Conservation (phyloP, 2,329 filamentous ascomycete genomes). For the Stagonosporopsis rhizophila region DNA sequence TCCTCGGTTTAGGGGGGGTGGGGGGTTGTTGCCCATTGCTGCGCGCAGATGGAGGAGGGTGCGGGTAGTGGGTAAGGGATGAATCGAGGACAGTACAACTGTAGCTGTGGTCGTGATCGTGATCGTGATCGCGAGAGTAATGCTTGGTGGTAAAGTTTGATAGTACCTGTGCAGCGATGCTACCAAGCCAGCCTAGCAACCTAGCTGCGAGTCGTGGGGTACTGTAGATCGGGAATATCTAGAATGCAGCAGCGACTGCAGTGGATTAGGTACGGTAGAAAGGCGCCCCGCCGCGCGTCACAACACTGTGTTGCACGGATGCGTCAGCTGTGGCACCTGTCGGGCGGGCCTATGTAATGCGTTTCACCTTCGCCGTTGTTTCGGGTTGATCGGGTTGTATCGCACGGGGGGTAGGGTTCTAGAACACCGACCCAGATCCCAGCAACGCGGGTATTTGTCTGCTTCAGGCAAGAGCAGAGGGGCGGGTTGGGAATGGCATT, state of each 20-base stretch:
- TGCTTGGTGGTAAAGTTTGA: too few species aligned
- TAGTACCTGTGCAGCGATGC: too few species aligned
- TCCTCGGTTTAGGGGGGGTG: background rate
- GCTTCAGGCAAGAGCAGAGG: background rate
- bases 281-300: constrained; percentile 5
- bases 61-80: too few species aligned
- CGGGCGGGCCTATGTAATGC: background rate
- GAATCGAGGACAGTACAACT: too few species aligned
- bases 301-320: background rate
- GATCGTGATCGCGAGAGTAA: too few species aligned
- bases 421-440: background rate
- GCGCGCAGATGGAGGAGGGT: background rate
- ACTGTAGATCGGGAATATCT: too few species aligned
- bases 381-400: background rate
- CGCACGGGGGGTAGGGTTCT: background rate
- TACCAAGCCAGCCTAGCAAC: too few species aligned
- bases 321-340: background rate
- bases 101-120: too few species aligned
- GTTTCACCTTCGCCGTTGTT: constrained; percentile 8
- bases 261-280: background rate
- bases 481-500: background rate
- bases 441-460: background rate
- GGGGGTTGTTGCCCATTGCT: background rate
- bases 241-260: too few species aligned
- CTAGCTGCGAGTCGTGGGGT: too few species aligned